phyloP scores from a whole-genome alignment of 768 basidiomycete species.

The Paxillus involutus region DNA sequence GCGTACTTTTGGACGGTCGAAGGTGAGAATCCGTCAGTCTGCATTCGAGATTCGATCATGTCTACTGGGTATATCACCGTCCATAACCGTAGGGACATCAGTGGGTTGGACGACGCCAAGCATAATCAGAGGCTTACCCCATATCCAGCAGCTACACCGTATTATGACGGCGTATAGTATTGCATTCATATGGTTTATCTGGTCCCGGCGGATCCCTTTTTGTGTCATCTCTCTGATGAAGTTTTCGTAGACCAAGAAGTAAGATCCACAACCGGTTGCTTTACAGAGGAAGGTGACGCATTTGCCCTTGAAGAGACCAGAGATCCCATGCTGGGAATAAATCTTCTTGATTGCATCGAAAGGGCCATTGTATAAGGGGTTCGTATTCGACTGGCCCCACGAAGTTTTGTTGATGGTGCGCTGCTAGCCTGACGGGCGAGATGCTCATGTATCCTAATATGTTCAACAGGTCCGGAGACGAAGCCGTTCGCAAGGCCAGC shows the following conservation, averaged over 20 bases:
- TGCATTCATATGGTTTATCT: too few relatives aligned
- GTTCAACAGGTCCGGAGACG: too few relatives aligned
- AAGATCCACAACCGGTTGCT: conserved; percentile 78
- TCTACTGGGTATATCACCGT: conserved; percentile 94
- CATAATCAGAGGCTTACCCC: conserved; percentile 51
- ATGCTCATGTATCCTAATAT: too few relatives aligned
- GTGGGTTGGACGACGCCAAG: conserved; percentile 1
- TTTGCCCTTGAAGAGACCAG: too few relatives aligned
- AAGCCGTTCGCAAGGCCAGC: too few relatives aligned
- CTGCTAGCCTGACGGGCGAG: too few relatives aligned
- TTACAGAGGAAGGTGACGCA: conserved; percentile 51
- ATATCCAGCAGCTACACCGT: conserved; percentile 93
- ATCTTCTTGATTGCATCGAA: too few relatives aligned
- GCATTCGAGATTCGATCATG: conserved; percentile 95
- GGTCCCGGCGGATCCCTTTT: conserved; percentile 66
- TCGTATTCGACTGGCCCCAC: too few relatives aligned
- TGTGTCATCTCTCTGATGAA: conserved; percentile 83
- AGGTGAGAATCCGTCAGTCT: conserved; percentile 85
- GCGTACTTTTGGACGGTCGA: conserved; percentile 80
- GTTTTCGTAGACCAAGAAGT: conserved; percentile 91
- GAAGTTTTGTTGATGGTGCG: too few relatives aligned
- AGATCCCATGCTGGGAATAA: too few relatives aligned
- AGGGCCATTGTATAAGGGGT: too few relatives aligned
- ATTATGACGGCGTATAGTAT: too few relatives aligned
- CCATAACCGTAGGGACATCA: conserved; percentile 59